phyloP scores from a whole-genome alignment of 2,329 filamentous ascomycete genomes.

The Alternaria atra region DNA sequence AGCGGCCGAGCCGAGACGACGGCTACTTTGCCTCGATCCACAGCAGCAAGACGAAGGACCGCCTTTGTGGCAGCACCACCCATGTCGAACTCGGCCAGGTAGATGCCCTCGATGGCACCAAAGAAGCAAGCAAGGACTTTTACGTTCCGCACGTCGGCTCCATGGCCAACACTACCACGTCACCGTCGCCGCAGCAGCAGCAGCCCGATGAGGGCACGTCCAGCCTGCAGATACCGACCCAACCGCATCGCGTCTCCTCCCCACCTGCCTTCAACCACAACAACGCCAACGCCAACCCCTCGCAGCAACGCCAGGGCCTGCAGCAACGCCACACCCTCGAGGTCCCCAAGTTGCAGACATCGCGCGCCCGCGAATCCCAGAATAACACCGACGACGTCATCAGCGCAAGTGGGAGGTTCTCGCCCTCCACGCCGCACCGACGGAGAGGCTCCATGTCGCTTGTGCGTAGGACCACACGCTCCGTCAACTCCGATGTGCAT shows the following conservation, averaged over 20 bases:
- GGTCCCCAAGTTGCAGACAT: conserved; percentile 74
- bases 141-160: conserved; percentile 27
- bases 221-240: conserved; percentile 50
- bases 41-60: conserved; percentile 47
- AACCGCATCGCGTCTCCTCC: conserved; percentile 66
- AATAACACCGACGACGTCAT: conserved; percentile 66
- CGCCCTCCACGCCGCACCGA: conserved; percentile 69
- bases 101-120: conserved; percentile 34
- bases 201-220: conserved; percentile 32
- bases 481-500: conserved; percentile 82
- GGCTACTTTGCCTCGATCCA: conserved; percentile 57
- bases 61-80: conserved; percentile 40
- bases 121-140: conserved; percentile 44
- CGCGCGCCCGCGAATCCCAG: conserved; percentile 72
- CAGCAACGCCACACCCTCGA: conserved; percentile 89
- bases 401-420: conserved; percentile 81
- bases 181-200: conserved; percentile 22
- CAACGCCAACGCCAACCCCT: conserved; percentile 59
- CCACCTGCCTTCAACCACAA: conserved; percentile 66
- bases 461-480: conserved; percentile 81
- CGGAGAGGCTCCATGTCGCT: conserved; percentile 86
- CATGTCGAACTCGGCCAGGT: conserved; percentile 49
- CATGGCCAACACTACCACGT: conserved; percentile 22
- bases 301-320: conserved; percentile 65
- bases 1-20: conserved; percentile 52